A percentile compares a stretch with the other conserved stretches of the same genome.
Conservation (phyloP, 495 filamentous ascomycete species). For the Hypoxylon cercidicola region DNA sequence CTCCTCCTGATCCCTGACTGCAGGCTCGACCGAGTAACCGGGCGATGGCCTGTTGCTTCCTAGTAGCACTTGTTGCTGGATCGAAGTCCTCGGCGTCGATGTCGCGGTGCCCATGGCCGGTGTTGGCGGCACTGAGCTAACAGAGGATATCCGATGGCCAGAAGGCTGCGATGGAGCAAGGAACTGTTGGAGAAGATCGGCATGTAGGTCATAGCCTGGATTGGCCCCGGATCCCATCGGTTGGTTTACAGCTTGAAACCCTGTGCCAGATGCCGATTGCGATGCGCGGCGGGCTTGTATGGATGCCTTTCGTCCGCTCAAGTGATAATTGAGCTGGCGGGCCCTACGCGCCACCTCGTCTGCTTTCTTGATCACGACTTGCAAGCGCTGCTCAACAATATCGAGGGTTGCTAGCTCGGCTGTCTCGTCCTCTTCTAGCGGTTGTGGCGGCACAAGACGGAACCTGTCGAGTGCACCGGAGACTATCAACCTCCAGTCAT, state of each 20-base stretch:
- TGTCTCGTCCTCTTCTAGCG: constrained; percentile 85
- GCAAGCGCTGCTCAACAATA: constrained; percentile 80
- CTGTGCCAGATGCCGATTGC: constrained; percentile 38
- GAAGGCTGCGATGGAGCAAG: constrained; percentile 40
- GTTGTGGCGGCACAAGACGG: constrained; percentile 74
- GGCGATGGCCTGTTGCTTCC: constrained; percentile 45
- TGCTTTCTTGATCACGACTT: constrained; percentile 78
- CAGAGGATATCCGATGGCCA: constrained; percentile 41
- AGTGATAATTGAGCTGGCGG: constrained; percentile 81
- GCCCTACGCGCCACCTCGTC: constrained; percentile 82
- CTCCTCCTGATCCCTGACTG: constrained; percentile 39
- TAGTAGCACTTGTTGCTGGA: constrained; percentile 40
- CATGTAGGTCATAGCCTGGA: constrained; percentile 51
- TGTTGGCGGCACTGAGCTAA: constrained; percentile 43
- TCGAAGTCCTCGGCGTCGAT: constrained; percentile 42
- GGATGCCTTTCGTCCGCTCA: constrained; percentile 77
- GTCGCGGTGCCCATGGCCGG: constrained; percentile 41
- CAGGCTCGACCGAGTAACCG: constrained; percentile 37
- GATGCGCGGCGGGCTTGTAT: constrained; percentile 57
- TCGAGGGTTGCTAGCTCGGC: constrained; percentile 85
- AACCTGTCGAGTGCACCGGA: constrained; percentile 86
- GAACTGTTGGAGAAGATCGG: constrained; percentile 57
- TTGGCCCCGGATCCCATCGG: constrained; percentile 36
- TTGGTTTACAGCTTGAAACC: constrained; percentile 44
- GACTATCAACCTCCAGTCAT: constrained; percentile 83